phyloP scores from a whole-genome alignment of 441 rosid genomes.

The Macaranga tanarius region DNA sequence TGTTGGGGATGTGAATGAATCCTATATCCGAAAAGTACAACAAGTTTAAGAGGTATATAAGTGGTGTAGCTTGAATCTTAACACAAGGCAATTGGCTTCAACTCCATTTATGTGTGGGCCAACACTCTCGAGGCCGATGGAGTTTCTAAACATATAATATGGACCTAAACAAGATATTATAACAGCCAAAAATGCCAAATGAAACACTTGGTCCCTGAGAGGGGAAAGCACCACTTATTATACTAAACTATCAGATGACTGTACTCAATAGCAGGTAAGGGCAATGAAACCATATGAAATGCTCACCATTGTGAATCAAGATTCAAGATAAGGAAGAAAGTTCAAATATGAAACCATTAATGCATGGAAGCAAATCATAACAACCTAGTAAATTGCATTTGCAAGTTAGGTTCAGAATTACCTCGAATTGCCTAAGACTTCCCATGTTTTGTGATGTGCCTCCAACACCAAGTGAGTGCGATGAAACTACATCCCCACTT shows the following conservation, averaged over 20 bases:
- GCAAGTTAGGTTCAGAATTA: slow-evolving; percentile 23
- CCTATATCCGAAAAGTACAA: no score
- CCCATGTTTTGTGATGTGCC: slow-evolving; percentile 63
- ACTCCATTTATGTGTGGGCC: no score
- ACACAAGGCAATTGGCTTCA: no score
- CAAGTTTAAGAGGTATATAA: no score
- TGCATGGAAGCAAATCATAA: neutral
- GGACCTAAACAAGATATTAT: neutral
- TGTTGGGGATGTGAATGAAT: no score
- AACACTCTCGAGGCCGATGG: no score
- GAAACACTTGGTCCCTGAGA: neutral
- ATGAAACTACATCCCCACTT: slow-evolving; percentile 53
- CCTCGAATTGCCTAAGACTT: slow-evolving; percentile 83
- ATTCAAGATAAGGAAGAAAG: slow-evolving; percentile 1
- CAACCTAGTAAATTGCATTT: neutral
- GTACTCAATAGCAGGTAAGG: neutral
- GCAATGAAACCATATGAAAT: neutral
- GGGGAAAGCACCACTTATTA: neutral
- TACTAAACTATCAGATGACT: neutral
- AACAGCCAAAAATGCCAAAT: neutral
- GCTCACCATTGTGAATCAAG: neutral
- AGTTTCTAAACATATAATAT: neutral
- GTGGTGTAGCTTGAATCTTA: no score
- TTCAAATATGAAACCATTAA: neutral
- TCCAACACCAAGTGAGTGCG: slow-evolving; percentile 49